A percentile compares a stretch with the other conserved stretches of the same genome.
phyloP scores from a whole-genome alignment of 352 stramenopile genomes.

The Pythium chondricola region DNA sequence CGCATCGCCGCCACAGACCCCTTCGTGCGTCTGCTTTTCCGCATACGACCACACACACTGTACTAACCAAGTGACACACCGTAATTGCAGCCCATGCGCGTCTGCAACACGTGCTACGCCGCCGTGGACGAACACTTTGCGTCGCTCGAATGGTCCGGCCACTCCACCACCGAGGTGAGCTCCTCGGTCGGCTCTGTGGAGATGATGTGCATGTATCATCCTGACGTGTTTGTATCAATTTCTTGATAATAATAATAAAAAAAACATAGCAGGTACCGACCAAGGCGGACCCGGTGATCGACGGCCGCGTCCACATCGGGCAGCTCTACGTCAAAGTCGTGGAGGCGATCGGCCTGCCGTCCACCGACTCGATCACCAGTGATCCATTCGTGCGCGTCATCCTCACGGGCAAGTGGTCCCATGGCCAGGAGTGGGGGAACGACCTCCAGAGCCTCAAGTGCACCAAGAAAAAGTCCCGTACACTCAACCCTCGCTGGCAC shows the following conservation, averaged over 20 bases:
- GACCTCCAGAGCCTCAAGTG: constrained; percentile 78
- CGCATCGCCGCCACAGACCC: constrained; percentile 74
- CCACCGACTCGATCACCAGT: constrained; percentile 84
- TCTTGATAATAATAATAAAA: no score
- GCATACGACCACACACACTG: neutral
- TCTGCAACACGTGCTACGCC: constrained; percentile 84
- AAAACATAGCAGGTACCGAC: constrained; percentile 60
- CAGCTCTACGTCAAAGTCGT: constrained; percentile 86
- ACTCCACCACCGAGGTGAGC: constrained; percentile 57
- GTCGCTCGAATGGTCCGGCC: constrained; percentile 77
- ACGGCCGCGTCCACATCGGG: constrained; percentile 76
- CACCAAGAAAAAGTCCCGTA: constrained; percentile 84
- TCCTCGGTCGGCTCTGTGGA: no score
- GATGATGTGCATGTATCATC: neutral
- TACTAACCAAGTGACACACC: neutral
- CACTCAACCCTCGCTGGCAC: constrained; percentile 81
- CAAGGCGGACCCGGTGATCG: constrained; percentile 71
- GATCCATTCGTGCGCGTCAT: constrained; percentile 83
- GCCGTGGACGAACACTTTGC: constrained; percentile 81
- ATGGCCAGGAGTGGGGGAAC: constrained; percentile 78
- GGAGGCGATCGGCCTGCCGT: constrained; percentile 76
- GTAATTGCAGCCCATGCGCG: constrained; percentile 58
- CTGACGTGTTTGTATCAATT: neutral
- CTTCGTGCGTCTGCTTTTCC: constrained; percentile 42
- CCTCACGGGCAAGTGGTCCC: constrained; percentile 80